phyloP scores from a whole-genome alignment of 768 basidiomycete species.

The Kwoniella newhampshirensis region DNA sequence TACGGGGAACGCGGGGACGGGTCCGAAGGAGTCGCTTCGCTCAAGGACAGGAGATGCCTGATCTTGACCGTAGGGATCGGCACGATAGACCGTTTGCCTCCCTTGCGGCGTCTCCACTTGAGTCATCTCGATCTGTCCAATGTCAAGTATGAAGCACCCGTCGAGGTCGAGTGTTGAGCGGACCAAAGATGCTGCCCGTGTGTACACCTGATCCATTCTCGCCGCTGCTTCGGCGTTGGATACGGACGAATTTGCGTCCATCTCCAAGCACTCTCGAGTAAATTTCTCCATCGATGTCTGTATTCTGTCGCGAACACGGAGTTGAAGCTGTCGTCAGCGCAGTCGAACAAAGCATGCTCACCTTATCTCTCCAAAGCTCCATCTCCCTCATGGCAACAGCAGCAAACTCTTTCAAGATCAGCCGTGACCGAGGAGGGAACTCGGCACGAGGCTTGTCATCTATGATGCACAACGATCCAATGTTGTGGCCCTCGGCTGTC shows the following conservation, averaged over 20 bases:
- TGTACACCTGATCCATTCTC: conserved; percentile 85
- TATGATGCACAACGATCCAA: conserved; percentile 78
- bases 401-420: conserved; percentile 93
- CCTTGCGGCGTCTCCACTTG: conserved; percentile 61
- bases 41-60: conserved; percentile 38
- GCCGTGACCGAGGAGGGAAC: conserved; percentile 81
- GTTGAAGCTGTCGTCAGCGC: conserved; percentile 65
- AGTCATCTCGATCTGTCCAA: conserved; percentile 82
- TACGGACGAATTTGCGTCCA: conserved; percentile 65
- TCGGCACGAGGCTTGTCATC: conserved; percentile 79
- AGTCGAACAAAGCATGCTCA: conserved; percentile 42
- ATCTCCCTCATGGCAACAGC: conserved; percentile 92
- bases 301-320: conserved; percentile 84
- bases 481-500: conserved; percentile 85
- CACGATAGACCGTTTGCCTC: conserved; percentile 47
- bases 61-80: conserved; percentile 48
- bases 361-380: conserved; percentile 94
- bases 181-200: conserved; percentile 84
- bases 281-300: conserved; percentile 98
- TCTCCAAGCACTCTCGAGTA: conserved; percentile 88
- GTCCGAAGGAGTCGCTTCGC: conserved; percentile 42
- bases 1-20: conserved; percentile 49
- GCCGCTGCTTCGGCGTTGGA: conserved; percentile 50
- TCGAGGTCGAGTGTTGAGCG: conserved; percentile 87
- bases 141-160: conserved; percentile 87